phyloP scores from a whole-genome alignment of 345 rosid species.

The Eucalyptus cloeziana region DNA sequence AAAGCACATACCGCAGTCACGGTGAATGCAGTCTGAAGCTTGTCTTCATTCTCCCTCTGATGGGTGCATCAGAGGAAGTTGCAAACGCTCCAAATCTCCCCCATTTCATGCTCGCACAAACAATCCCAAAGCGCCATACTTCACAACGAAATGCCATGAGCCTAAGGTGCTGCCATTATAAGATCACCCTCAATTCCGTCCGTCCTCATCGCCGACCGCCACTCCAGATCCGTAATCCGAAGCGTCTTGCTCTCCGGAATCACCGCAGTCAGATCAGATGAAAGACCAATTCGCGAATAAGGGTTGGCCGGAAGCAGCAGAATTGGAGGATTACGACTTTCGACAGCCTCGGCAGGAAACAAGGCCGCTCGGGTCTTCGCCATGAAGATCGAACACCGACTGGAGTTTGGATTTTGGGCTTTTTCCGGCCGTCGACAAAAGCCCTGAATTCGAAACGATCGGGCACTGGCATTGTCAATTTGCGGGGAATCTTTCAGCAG shows the following conservation, averaged over 20 bases:
- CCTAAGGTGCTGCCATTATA: too few species aligned
- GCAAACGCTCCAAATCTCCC: slow-evolving; percentile 59
- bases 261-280: too few species aligned
- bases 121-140: slow-evolving; percentile 70
- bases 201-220: slow-evolving; percentile 81
- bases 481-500: too few species aligned
- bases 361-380: background rate
- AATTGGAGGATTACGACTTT: too few species aligned
- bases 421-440: background rate
- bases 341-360: too few species aligned
- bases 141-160: slow-evolving; percentile 79
- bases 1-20: slow-evolving; percentile 58
- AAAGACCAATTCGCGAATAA: too few species aligned
- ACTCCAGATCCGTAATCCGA: slow-evolving; percentile 45
- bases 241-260: too few species aligned
- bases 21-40: slow-evolving; percentile 70
- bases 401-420: background rate
- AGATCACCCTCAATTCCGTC: background rate
- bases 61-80: slow-evolving; percentile 61
- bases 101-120: slow-evolving; percentile 70
- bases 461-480: too few species aligned
- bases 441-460: background rate
- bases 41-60: slow-evolving; percentile 53
- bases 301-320: too few species aligned
- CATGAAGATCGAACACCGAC: background rate